Evolutionary conservation across 192 early-diverging fungal genomes (phyloP).

Genomic region (Pilaira anomala): DNA sequence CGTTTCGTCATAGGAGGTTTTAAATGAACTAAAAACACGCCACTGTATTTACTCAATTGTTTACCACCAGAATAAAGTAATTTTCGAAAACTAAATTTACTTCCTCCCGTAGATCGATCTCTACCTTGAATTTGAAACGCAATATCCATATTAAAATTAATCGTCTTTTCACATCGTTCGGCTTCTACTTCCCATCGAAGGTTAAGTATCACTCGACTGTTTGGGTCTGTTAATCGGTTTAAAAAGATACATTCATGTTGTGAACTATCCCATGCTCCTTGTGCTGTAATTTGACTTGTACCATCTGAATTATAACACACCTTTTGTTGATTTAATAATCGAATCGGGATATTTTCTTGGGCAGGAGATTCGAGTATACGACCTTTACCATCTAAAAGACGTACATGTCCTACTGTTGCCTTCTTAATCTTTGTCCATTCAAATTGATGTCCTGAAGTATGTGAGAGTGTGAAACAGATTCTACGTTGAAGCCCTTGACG

Average conservation of each 20-base stretch:
- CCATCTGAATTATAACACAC: constrained; percentile 55
- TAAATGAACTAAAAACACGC: constrained; percentile 63
- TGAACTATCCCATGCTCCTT: constrained; percentile 74
- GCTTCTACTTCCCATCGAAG: constrained; percentile 57
- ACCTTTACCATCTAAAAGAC: constrained; percentile 58
- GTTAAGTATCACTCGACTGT: constrained; percentile 57
- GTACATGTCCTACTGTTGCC: constrained; percentile 46
- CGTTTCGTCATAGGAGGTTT: constrained; percentile 52
- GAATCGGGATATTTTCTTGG: constrained; percentile 48
- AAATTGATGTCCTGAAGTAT: constrained; percentile 68
- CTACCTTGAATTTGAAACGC: constrained; percentile 60
- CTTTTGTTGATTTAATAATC: constrained; percentile 42
- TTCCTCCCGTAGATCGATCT: constrained; percentile 32
- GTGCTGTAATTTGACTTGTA: constrained; percentile 52
- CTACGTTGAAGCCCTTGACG: constrained; percentile 77
- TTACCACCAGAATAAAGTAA: constrained; percentile 40
- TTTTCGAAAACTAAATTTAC: constrained; percentile 44
- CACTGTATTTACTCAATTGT: constrained; percentile 44
- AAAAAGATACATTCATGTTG: constrained; percentile 65
- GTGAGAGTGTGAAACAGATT: constrained; percentile 58
- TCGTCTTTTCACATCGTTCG: constrained; percentile 52
- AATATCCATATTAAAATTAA: constrained; percentile 59
- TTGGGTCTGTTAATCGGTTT: constrained; percentile 58
- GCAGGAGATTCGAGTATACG: constrained; percentile 53
- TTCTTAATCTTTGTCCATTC: constrained; percentile 46